Base-by-base conservation (phyloP, 176 grass and related monocot genomes). In the Raddia distichophylla region DNA sequence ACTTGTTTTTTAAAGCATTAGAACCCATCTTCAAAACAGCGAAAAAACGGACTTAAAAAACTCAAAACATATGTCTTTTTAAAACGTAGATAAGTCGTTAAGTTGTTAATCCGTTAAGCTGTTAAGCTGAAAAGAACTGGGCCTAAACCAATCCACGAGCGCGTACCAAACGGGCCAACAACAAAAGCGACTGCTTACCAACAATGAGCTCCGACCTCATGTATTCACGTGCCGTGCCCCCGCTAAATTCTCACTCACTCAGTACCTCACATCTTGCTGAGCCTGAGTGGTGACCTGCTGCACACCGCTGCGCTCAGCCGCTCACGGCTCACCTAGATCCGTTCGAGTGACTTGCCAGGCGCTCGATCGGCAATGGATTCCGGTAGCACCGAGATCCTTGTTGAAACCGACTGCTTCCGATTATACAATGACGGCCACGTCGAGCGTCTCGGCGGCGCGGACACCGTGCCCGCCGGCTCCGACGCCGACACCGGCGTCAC, bases 401-500 rank as follows among this genome's bases (percentile, higher is more conserved):
- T 88, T 13, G 68, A 75, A 9, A 17, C 34, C 62, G 7, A 1
- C 0, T 14, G 3, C 54, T 84, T 89, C 69, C 69, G 62, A 1
- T 2, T 89, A 37, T 84, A 69, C 87, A 80, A 67, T 35, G 69
- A 67, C 17, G 87, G 87, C 34, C 81, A 51, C 46, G 34, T 46
- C 54, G 62, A 75, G 34, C 69, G 87, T 45, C 8, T 64, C 53
- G 15, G 1, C 62, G 53, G 33, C 8, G 9, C 19, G 61, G 62
- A 47, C 7, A 37, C 45, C 8, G 69, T 62, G 60, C 62, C 87
- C 16, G 76, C 81, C 76, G 81, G 87, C 54, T 75, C 75, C 69
- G 87, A 84, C 81, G 54, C 81, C 16, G 76, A 54, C 76, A 89
- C 46, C 53, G 62, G 81, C 34, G 69, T 89, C 69, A 75, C 76